These are phyloP conservation scores for Dispira simplex DNA, from an alignment of 192 early-diverging fungal genomes.

Conservation along the genomic window DNA sequence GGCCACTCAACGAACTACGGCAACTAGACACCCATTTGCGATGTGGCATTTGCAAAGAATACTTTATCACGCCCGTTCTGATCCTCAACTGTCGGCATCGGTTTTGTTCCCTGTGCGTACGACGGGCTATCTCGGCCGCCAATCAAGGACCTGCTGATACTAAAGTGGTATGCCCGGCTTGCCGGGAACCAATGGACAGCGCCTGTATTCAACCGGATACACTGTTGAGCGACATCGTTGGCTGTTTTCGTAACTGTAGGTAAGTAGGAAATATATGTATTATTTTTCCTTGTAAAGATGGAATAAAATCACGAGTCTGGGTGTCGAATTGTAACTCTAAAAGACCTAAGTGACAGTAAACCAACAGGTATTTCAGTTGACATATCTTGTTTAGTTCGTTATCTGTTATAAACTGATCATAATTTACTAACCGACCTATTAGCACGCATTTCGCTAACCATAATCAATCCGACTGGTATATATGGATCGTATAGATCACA, in stretches of 20 bases:
- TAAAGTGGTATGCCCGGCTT: slow-evolving; percentile 37
- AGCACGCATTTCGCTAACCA: too few species aligned
- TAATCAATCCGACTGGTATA: too few species aligned
- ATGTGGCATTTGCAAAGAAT: slow-evolving; percentile 67
- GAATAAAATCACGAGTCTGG: too few species aligned
- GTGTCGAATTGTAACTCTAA: too few species aligned
- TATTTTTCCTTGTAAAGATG: too few species aligned
- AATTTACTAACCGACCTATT: too few species aligned
- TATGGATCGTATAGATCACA: too few species aligned
- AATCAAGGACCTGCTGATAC: slow-evolving; percentile 14
- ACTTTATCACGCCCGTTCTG: slow-evolving; percentile 39
- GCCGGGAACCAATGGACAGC: slow-evolving; percentile 26
- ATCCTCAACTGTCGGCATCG: slow-evolving; percentile 47
- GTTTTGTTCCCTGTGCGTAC: slow-evolving; percentile 64
- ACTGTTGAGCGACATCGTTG: slow-evolving; percentile 20
- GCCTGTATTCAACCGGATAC: slow-evolving; percentile 18
- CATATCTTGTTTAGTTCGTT: too few species aligned
- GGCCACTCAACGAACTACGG: slow-evolving; percentile 31
- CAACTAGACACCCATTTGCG: slow-evolving; percentile 49
- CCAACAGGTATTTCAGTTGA: too few species aligned
- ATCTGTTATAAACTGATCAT: too few species aligned
- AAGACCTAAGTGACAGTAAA: too few species aligned
- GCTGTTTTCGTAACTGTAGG: slow-evolving; percentile 19
- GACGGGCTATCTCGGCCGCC: slow-evolving; percentile 38
- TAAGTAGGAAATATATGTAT: neutral